Evolutionary conservation across 2,329 filamentous ascomycete genomes (phyloP).

Genomic region (Cladosporium sp.): DNA sequence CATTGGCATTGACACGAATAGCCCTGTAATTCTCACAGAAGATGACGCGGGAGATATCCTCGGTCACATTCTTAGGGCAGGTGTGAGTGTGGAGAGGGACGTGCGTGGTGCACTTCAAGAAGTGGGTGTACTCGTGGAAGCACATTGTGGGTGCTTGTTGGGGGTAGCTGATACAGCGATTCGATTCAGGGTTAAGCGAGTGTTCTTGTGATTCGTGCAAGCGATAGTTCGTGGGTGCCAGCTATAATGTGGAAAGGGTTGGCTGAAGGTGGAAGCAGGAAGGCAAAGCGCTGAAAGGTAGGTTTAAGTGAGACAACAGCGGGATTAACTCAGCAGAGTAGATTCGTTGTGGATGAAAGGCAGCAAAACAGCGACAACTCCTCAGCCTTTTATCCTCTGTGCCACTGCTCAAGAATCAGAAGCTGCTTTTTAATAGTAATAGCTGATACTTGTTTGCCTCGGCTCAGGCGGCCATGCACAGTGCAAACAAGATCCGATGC

Average conservation of each 20-base stretch:
- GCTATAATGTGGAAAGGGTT: neutral
- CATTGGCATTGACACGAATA: constrained; percentile 14
- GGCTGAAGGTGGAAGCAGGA: neutral
- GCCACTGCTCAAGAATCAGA: neutral
- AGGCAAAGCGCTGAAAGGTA: neutral
- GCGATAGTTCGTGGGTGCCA: neutral
- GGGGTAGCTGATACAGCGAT: neutral
- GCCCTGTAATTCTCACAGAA: constrained; percentile 31
- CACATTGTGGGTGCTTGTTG: constrained; percentile 21
- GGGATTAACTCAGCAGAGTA: neutral
- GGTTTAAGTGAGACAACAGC: neutral
- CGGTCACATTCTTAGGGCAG: constrained; percentile 27
- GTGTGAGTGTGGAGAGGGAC: constrained; percentile 30
- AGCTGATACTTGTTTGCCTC: constrained; percentile 11
- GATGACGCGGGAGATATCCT: constrained; percentile 26
- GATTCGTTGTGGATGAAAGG: neutral
- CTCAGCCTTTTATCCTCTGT: constrained; percentile 9
- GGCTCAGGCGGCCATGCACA: constrained; percentile 8
- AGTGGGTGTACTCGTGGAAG: constrained; percentile 33
- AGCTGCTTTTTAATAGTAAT: neutral
- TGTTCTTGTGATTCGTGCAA: neutral
- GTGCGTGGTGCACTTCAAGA: constrained; percentile 23
- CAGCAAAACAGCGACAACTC: neutral
- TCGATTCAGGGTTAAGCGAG: neutral
- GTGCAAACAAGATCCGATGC: constrained; percentile 11